Evolutionary conservation across 371 early-diverging fungal species (phyloP).

Genomic region (Haplosporangium sp.): DNA sequence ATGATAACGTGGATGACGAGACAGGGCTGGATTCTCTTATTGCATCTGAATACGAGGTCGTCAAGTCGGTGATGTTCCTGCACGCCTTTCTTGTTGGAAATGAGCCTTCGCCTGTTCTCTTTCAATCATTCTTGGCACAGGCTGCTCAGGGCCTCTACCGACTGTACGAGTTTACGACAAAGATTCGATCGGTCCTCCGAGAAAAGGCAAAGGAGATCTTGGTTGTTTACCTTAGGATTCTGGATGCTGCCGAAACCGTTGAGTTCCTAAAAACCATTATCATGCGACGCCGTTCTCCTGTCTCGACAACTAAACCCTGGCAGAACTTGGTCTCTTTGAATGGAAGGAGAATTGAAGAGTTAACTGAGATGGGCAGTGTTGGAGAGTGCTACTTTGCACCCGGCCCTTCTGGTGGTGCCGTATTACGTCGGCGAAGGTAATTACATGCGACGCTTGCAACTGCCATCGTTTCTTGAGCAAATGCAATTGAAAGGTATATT

Average conservation of each 20-base stretch:
- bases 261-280: constrained; percentile 65
- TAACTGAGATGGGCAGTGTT: constrained; percentile 57
- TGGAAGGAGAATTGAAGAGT: constrained; percentile 17
- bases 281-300: constrained; percentile 55
- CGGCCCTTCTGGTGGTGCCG: constrained; percentile 65
- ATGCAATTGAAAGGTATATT: background rate
- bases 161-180: constrained; percentile 66
- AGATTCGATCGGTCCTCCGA: constrained; percentile 62
- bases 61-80: constrained; percentile 57
- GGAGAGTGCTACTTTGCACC: constrained; percentile 71
- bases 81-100: constrained; percentile 71
- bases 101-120: constrained; percentile 71
- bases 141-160: constrained; percentile 69
- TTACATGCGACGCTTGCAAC: no score
- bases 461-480: background rate
- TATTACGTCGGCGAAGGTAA: constrained; percentile 59
- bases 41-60: constrained; percentile 59
- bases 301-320: constrained; percentile 28
- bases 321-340: constrained; percentile 16
- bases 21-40: constrained; percentile 53
- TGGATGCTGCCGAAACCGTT: constrained; percentile 60
- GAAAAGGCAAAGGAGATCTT: constrained; percentile 63
- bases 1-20: constrained; percentile 5
- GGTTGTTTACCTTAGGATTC: constrained; percentile 65
- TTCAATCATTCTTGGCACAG: constrained; percentile 63